Conservation (phyloP, 1,139 yeast species). For the Pichia cactophila region DNA sequence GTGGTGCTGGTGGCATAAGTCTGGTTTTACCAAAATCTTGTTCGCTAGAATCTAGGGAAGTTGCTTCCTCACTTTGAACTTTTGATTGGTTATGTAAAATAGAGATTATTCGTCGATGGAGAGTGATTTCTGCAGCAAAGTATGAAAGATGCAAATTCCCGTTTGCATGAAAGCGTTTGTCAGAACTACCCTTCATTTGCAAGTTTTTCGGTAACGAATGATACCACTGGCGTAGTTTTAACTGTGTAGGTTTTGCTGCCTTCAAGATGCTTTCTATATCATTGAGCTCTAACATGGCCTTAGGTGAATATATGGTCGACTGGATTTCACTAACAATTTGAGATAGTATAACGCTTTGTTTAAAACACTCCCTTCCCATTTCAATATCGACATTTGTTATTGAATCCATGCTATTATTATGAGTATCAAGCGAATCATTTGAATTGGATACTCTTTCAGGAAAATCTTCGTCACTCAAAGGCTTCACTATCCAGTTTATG, state of each 20-base stretch:
- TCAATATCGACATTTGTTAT: constrained; percentile 43
- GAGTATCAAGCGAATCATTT: constrained; percentile 1
- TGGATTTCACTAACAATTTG: constrained; percentile 66
- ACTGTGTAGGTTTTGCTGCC: constrained; percentile 78
- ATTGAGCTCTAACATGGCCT: constrained; percentile 48
- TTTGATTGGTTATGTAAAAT: constrained; percentile 29
- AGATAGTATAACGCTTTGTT: constrained; percentile 60
- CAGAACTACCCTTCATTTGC: constrained; percentile 56
- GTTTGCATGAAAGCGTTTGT: constrained; percentile 49
- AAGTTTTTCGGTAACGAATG: constrained; percentile 65
- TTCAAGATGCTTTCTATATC: constrained; percentile 60
- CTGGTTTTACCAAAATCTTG: neutral
- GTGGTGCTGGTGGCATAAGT: constrained; percentile 49
- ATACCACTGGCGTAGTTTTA: constrained; percentile 75
- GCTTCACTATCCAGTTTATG: constrained; percentile 61
- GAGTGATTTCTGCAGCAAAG: constrained; percentile 78
- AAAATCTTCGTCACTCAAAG: constrained; percentile 63
- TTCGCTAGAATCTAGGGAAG: neutral
- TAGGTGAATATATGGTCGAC: constrained; percentile 62
- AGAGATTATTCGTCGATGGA: constrained; percentile 73
- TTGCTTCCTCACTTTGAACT: neutral
- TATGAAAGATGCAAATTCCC: constrained; percentile 79
- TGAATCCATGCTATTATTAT: constrained; percentile 34
- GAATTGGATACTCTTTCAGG: constrained; percentile 40
- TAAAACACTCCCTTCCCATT: constrained; percentile 64